These are phyloP conservation scores for Sequoia sempervirens DNA, from an alignment of 75 land plant species.

Conservation along the genomic window DNA sequence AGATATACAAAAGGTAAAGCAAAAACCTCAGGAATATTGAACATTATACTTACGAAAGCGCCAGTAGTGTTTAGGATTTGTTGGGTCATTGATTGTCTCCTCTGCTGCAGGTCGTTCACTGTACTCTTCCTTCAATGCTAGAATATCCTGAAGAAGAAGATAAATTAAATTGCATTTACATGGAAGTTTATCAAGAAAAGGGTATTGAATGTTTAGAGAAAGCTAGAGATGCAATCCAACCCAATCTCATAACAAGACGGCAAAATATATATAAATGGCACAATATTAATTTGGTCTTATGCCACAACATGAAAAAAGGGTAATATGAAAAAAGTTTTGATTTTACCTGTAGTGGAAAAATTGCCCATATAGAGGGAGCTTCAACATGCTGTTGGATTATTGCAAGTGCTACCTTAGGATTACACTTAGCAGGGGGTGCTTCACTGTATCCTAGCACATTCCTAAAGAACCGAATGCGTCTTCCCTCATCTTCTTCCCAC, in stretches of 20 bases:
- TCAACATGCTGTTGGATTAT: slow-evolving; percentile 81
- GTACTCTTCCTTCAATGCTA: slow-evolving; percentile 90
- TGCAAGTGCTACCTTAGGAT: slow-evolving; percentile 51
- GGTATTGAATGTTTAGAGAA: not conserved
- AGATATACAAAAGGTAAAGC: not conserved
- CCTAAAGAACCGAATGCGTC: slow-evolving; percentile 54
- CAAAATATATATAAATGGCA: not conserved
- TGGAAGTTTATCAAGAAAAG: not conserved
- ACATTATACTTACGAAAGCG: slow-evolving; percentile 66
- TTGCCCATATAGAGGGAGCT: slow-evolving; percentile 99
- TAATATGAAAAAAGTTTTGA: not conserved
- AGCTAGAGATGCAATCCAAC: slow-evolving; percentile 1
- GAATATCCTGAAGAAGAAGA: slow-evolving; percentile 57
- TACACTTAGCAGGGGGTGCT: slow-evolving; percentile 70
- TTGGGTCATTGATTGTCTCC: slow-evolving; percentile 96
- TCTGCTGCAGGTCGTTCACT: slow-evolving; percentile 79
- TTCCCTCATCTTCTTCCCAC: slow-evolving; percentile 98
- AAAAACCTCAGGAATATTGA: not conserved
- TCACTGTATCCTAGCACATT: slow-evolving; percentile 53
- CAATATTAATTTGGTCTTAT: not conserved
- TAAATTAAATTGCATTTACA: not conserved
- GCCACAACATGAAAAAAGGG: not conserved
- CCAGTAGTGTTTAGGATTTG: slow-evolving; percentile 99
- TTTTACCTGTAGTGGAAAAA: slow-evolving; percentile 92
- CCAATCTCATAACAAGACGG: not conserved